Evolutionary conservation across 2,329 filamentous ascomycete genomes (phyloP).

Genomic region (Colletotrichum simmondsii): DNA sequence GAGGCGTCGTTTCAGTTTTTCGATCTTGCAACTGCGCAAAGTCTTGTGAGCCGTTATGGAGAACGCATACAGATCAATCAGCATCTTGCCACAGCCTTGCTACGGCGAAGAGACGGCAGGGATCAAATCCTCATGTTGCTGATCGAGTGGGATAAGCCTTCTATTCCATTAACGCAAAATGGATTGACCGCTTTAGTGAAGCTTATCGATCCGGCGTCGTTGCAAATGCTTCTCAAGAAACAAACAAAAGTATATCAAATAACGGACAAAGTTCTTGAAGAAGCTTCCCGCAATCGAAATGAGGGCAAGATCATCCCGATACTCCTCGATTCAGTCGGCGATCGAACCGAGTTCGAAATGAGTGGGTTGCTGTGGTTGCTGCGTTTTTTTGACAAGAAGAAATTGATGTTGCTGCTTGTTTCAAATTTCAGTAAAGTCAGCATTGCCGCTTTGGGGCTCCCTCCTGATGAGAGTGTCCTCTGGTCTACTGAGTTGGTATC

Average conservation of each 20-base stretch:
- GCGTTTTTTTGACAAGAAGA: too few relatives aligned
- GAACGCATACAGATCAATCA: not conserved
- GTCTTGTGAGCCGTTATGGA: not conserved
- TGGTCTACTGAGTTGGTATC: not conserved
- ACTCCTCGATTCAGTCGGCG: not conserved
- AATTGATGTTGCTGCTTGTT: too few relatives aligned
- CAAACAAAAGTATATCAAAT: not conserved
- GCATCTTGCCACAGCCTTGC: not conserved
- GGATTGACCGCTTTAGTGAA: not conserved
- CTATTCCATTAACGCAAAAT: not conserved
- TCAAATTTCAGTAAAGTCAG: not conserved
- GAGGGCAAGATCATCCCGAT: not conserved
- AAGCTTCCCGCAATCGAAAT: not conserved
- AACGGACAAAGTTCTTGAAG: not conserved
- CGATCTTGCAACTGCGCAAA: not conserved
- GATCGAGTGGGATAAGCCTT: too few relatives aligned
- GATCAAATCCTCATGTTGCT: not conserved
- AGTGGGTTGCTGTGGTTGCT: not conserved
- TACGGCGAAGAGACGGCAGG: accelerated
- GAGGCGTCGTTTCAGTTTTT: not conserved
- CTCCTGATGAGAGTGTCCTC: not conserved
- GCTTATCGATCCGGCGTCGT: not conserved
- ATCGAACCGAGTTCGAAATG: not conserved
- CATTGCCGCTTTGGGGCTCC: not conserved
- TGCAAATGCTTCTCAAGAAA: not conserved